Percentiles rank a stretch among this genome's conserved stretches.
Conservation (phyloP, 306 rosid genomes). For the Medicago ruthenica region DNA sequence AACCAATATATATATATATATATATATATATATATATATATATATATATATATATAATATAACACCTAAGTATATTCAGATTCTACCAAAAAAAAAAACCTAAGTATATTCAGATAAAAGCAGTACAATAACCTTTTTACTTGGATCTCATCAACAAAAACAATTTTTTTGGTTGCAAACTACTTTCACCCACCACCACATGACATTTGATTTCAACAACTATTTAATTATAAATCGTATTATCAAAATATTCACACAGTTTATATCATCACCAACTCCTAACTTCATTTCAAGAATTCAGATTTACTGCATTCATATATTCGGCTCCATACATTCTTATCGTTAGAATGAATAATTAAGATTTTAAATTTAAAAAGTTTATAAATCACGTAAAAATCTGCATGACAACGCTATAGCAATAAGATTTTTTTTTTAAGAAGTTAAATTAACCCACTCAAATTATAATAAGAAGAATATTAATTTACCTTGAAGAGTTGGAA, state of each 20-base stretch:
- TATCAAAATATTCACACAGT: background rate
- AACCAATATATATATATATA: too few relatives aligned
- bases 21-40: too few relatives aligned
- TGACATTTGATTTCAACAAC: background rate
- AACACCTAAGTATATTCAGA: too few relatives aligned
- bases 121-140: constrained; percentile 19
- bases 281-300: too few relatives aligned
- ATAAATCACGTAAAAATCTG: background rate
- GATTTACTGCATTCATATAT: too few relatives aligned
- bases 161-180: background rate
- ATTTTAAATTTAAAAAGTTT: too few relatives aligned
- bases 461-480: background rate
- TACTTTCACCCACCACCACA: constrained; percentile 8
- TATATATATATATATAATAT: too few relatives aligned
- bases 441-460: too few relatives aligned
- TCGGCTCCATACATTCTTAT: background rate
- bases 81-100: too few relatives aligned
- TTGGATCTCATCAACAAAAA: background rate
- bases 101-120: background rate
- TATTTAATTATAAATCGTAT: background rate
- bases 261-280: background rate
- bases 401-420: background rate
- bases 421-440: background rate
- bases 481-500: constrained; percentile 74
- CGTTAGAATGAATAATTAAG: background rate